Evolutionary conservation across 2,329 filamentous ascomycete species (phyloP).

Genomic region (Alternaria viburni): DNA sequence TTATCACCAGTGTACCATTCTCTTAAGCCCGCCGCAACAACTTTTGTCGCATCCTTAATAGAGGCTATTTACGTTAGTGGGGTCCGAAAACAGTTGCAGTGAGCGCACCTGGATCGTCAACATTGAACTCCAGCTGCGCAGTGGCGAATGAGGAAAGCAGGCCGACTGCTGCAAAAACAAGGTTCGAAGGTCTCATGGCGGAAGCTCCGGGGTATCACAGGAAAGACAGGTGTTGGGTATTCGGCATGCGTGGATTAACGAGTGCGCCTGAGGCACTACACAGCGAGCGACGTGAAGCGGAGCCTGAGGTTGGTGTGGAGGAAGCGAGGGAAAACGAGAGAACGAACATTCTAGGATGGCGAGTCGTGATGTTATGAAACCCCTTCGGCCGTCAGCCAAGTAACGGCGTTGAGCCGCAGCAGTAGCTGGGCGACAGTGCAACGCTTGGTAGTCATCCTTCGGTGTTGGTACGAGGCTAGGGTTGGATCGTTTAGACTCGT

Average conservation of each 20-base stretch:
- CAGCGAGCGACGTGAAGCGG: conserved; percentile 17
- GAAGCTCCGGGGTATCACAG: conserved; percentile 13
- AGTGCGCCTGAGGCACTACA: conserved; percentile 9
- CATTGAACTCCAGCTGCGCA: conserved; percentile 25
- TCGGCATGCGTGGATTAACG: conserved; percentile 14
- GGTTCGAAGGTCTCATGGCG: conserved; percentile 28
- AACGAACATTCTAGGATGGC: not conserved
- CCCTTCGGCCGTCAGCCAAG: conserved; percentile 23
- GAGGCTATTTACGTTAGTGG: conserved; percentile 56
- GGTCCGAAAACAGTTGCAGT: not conserved
- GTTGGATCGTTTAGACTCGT: conserved; percentile 5
- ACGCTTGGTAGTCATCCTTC: conserved; percentile 20
- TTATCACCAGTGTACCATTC: conserved; percentile 69
- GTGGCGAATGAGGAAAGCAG: conserved; percentile 23
- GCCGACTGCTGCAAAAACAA: conserved; percentile 18
- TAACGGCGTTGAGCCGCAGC: conserved; percentile 24
- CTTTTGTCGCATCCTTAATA: conserved; percentile 65
- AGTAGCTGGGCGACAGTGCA: conserved; percentile 24
- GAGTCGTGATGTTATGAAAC: conserved; percentile 25
- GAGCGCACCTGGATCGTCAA: conserved; percentile 25
- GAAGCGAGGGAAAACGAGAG: not conserved
- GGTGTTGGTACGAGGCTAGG: conserved; percentile 4
- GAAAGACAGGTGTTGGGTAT: not conserved
- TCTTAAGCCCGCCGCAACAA: conserved; percentile 67
- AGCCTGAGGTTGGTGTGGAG: conserved; percentile 1